Evolutionary conservation across 139 green algal species (phyloP), one percentile per base, ranked within the genome.

Genomic region (Picochlorum sp.): DNA sequence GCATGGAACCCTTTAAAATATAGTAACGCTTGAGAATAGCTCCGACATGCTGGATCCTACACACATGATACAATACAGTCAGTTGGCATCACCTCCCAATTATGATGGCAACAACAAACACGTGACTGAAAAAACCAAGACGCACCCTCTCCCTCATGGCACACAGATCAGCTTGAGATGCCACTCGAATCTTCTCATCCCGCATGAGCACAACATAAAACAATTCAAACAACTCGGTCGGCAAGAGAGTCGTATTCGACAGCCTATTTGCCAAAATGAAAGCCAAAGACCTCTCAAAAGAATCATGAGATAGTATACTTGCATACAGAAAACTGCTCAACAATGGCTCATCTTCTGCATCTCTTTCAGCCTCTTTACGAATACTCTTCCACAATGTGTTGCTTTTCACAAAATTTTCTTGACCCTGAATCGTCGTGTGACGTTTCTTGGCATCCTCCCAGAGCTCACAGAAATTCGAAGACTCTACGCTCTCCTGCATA

Each of bases 1-100:
- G 90, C 86, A 51, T 98, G 92, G 68, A 88, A 97, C 45, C 92
- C 92, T 75, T 97, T 97, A 78, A 87, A 96, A 83, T 95, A 96
- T 11, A 97, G 81, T 56, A 96, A 68, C 1, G 82, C 88, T 30
- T 82, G 70, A 38, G 61, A 74, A 65, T 88, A 85, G 2, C 65
- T 75, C 16, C 55, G 58, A 74, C 81, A 95, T 0, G 85, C 76
- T 1, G 87, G 88, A 67, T 94, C 86, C 57, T 82, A 76, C 37
- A 52, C 6, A 15, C 6, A 44, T 57, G 14, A 20, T 54, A 20
- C 11, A 20, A 21, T 54, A 26, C 47, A 54, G 1, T 54, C 7
- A 20, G 2, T 30, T 30, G n/a, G 47, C 7, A 9, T 54, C n/a
- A 13, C 13, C 13, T 18, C 57, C 15, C 57, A 58, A 57, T 6